phyloP scores from a whole-genome alignment of 768 basidiomycete genomes.

The Psilocybe cyanescens region DNA sequence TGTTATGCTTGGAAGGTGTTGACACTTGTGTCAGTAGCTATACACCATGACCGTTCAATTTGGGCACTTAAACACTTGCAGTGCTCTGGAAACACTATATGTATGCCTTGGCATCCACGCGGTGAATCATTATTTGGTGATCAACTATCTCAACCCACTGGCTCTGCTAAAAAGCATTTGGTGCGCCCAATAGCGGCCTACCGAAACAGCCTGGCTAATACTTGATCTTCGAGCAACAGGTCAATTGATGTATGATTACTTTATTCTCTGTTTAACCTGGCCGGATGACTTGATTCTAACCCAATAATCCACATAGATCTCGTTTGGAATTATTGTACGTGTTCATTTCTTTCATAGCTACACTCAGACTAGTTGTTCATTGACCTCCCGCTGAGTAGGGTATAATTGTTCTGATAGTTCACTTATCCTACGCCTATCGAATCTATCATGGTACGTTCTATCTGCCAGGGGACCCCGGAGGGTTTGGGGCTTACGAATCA shows the following conservation, averaged over 20 bases:
- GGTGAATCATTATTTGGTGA: background rate
- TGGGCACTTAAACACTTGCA: background rate
- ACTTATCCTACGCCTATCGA: slow-evolving; percentile 15
- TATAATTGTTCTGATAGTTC: slow-evolving; percentile 12
- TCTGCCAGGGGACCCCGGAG: background rate
- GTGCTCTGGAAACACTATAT: background rate
- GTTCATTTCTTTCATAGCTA: background rate
- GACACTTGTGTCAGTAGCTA: background rate
- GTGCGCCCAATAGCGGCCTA: background rate
- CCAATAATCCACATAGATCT: background rate
- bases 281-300: no score
- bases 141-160: background rate
- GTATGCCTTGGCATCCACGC: background rate
- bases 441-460: slow-evolving; percentile 14
- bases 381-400: background rate
- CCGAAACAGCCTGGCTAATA: background rate
- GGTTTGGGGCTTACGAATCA: background rate
- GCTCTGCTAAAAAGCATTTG: background rate
- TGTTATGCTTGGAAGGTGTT: background rate
- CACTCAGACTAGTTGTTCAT: background rate
- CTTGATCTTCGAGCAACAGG: background rate
- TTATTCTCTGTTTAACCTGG: no score
- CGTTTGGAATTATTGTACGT: slow-evolving; percentile 5
- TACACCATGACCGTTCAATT: background rate
- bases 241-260: slow-evolving; percentile 3